These are phyloP conservation scores for Jaenimonas drosophilae DNA, from an alignment of 208 protist species.

Conservation along the genomic window DNA sequence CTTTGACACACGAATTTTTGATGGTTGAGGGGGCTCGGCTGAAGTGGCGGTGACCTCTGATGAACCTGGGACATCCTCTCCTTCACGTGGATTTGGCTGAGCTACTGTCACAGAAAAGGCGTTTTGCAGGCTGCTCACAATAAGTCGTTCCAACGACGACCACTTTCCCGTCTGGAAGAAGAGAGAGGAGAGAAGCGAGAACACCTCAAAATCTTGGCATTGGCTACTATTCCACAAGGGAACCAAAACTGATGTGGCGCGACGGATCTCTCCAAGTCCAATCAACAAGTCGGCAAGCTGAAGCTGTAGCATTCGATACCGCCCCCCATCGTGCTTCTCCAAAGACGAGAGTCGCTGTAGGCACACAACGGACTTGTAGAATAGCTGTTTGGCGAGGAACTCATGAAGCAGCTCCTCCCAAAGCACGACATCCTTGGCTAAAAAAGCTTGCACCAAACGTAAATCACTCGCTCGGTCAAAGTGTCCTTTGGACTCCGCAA, in stretches of 20 bases:
- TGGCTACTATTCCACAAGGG: constrained; percentile 69
- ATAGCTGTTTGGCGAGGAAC: constrained; percentile 68
- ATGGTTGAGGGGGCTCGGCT: too few species aligned
- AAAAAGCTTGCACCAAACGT: constrained; percentile 76
- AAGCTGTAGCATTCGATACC: constrained; percentile 69
- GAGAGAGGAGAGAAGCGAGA: constrained; percentile 71
- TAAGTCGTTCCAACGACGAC: constrained; percentile 65
- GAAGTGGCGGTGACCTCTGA: too few species aligned
- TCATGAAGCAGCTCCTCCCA: constrained; percentile 85
- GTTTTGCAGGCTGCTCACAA: constrained; percentile 66
- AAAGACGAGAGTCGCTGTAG: constrained; percentile 68
- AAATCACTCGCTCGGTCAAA: constrained; percentile 83
- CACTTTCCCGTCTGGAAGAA: constrained; percentile 87
- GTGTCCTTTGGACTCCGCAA: constrained; percentile 72
- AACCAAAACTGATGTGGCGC: constrained; percentile 55
- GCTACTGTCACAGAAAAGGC: constrained; percentile 39
- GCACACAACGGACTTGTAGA: constrained; percentile 83
- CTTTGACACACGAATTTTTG: constrained; percentile 40
- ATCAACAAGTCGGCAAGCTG: constrained; percentile 81
- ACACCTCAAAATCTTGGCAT: constrained; percentile 82
- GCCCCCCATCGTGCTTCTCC: constrained; percentile 32
- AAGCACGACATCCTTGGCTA: constrained; percentile 59
- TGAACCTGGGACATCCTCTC: too few species aligned
- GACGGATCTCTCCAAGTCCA: constrained; percentile 69
- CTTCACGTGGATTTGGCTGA: too few species aligned